Evolutionary conservation across 139 green algal species (phyloP), one percentile per base, ranked within the genome.

Genomic region (Coelastrella sp.): DNA sequence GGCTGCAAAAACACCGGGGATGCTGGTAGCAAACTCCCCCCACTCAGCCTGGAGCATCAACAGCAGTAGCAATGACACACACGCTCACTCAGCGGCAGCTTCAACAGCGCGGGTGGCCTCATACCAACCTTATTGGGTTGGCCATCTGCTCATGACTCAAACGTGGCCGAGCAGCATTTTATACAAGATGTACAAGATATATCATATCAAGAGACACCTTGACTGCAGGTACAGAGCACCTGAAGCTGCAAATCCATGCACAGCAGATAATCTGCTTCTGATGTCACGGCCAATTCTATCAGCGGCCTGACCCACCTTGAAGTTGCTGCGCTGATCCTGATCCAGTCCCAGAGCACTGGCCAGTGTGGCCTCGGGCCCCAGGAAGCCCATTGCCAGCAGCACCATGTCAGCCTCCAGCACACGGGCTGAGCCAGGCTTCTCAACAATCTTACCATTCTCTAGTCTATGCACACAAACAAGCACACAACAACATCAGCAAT

Each of bases 311-410:
- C n/a, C 24, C 82, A 89, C 85, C 94, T 99, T 98, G 95, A 98
- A 99, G 96, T 99, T 99, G 92, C 94, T 97, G 87, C 98, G 95
- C 6, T 92, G 91, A 93, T 99, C 97, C n/a, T 85, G 80, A 6
- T 97, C 94, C 20, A 99, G 57, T 70, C 95, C 95, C 78, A 99
- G 92, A 0, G 92, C 82, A 11, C 96, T 87, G 11, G 95, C 94
- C 66, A 98, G 92, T 4, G 91, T 95, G 61, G 96, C 95, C 96
- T 99, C 98, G 27, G 98, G 98, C 5, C 98, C 98, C 80, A 99
- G 90, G 94, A 99, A 99, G 88, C 98, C 98, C 96, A 99, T 98
- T 35, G 98, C 97, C 89, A 99, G 95, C 82, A 99, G 96, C 82
- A 96, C 96, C 70, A 99, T 63, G 95, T 99, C 98, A 12, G 95